Conservation (phyloP, 129 eudicot genomes). For the Pittosporum tobira region DNA sequence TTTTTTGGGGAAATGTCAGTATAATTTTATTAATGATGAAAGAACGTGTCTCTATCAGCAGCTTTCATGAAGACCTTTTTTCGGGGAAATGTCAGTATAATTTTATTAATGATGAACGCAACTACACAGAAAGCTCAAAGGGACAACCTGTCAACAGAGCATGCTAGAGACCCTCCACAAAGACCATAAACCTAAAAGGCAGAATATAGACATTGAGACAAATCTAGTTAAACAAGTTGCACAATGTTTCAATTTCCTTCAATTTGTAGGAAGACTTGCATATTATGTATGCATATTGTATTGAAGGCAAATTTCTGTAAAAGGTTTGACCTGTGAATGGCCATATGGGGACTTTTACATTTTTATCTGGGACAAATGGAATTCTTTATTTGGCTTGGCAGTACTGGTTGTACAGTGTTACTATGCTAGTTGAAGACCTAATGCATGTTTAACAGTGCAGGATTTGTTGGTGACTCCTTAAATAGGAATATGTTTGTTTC, state of each 20-base stretch:
- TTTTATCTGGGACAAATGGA: neutral
- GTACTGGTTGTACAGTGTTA: neutral
- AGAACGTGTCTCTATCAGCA: no score
- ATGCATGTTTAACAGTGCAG: constrained; percentile 58
- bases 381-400: neutral
- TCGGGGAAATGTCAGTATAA: neutral
- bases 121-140: neutral
- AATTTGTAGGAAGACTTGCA: neutral
- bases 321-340: neutral
- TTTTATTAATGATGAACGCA: neutral
- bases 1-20: neutral
- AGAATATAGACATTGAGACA: neutral
- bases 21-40: no score
- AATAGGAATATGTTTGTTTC: constrained; percentile 98
- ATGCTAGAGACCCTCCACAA: neutral
- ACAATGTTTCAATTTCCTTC: neutral
- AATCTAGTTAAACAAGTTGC: neutral
- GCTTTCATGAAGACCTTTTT: no score
- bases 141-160: neutral
- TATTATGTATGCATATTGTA: neutral
- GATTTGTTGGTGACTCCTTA: constrained; percentile 95
- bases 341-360: neutral
- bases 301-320: neutral
- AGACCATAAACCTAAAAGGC: neutral
- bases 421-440: constrained; percentile 28